Conservation (phyloP, 345 rosid species). For the Camelina hispida region DNA sequence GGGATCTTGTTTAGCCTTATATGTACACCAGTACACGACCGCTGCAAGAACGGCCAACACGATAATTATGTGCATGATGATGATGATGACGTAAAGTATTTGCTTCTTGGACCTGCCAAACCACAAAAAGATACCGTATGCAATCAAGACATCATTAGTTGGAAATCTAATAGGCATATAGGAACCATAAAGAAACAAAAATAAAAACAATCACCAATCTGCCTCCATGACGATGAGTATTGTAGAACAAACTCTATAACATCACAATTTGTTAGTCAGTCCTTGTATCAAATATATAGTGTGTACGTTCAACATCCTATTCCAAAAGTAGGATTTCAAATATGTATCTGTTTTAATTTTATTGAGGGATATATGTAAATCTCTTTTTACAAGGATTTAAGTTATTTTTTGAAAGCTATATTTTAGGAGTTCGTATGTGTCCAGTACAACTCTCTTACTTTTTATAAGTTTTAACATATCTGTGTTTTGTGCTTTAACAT, state of each 20-base stretch:
- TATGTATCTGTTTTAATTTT: no score
- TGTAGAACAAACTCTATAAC: background rate
- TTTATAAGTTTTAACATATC: no score
- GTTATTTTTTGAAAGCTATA: no score
- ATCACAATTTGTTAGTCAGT: background rate
- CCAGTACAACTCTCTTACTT: no score
- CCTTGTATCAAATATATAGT: no score
- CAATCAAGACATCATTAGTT: background rate
- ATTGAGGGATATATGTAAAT: no score
- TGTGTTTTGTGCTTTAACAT: no score
- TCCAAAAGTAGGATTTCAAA: background rate
- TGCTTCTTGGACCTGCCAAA: conserved; percentile 2
- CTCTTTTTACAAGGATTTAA: no score
- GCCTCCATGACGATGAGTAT: background rate
- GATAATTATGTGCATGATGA: conserved; percentile 1
- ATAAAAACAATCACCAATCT: background rate
- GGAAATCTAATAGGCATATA: background rate
- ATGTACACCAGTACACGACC: conserved; percentile 5
- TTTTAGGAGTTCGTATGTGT: no score
- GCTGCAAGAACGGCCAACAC: background rate
- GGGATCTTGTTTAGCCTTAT: background rate
- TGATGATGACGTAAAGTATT: background rate
- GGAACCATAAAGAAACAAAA: no score
- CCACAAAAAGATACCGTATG: background rate
- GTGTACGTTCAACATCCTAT: background rate